phyloP scores from a whole-genome alignment of 2,329 filamentous ascomycete species.

The Teratosphaeria pseudoeucalypti region DNA sequence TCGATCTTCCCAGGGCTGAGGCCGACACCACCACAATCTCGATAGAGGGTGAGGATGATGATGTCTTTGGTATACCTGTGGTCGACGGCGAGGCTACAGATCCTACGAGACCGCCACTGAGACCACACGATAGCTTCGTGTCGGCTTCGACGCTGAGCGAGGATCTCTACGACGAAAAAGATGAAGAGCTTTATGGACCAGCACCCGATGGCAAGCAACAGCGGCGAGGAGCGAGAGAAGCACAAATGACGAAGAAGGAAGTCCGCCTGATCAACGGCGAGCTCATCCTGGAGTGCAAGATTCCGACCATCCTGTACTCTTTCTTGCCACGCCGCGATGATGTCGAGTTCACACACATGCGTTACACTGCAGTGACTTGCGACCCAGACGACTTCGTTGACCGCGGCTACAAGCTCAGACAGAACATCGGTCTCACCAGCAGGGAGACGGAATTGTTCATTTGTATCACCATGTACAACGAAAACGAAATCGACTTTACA shows the following conservation, averaged over 20 bases:
- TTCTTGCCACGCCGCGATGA: conserved; percentile 89
- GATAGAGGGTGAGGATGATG: conserved; percentile 40
- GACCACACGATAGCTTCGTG: conserved; percentile 54
- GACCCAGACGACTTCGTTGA: conserved; percentile 89
- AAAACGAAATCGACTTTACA: conserved; percentile 92
- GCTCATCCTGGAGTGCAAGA: conserved; percentile 96
- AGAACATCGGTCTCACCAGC: conserved; percentile 72
- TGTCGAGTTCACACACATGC: conserved; percentile 96
- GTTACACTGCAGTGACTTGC: conserved; percentile 96
- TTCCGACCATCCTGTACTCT: conserved; percentile 94
- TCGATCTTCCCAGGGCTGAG: conserved; percentile 29
- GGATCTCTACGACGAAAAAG: conserved; percentile 33
- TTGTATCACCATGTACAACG: conserved; percentile 98
- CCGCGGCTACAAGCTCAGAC: conserved; percentile 82
- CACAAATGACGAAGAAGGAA: conserved; percentile 85
- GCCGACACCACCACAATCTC: conserved; percentile 61
- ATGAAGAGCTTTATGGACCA: conserved; percentile 60
- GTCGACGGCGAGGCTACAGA: conserved; percentile 21
- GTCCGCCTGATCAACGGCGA: conserved; percentile 96
- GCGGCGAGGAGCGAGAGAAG: conserved; percentile 72
- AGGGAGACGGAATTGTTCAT: conserved; percentile 94
- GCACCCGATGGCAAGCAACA: conserved; percentile 80
- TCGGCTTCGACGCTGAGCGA: conserved; percentile 52
- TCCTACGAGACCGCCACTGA: conserved; percentile 42
- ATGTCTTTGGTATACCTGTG: conserved; percentile 55